Evolutionary conservation across 1,139 yeast species (phyloP).

Genomic region (Yamadazyma aaseri): DNA sequence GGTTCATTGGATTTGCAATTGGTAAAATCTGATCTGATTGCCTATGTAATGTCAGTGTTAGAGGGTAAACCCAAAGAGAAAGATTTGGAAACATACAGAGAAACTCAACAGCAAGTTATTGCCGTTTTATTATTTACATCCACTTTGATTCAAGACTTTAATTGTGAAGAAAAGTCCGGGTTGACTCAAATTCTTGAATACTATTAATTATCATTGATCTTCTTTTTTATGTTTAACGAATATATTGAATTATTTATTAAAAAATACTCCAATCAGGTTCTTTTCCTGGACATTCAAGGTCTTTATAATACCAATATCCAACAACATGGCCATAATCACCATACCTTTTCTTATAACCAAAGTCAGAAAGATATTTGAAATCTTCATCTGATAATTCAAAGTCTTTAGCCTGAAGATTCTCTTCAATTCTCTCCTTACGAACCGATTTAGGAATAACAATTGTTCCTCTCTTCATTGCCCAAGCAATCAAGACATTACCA

Average conservation of each 20-base stretch:
- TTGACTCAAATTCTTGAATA: too few species aligned
- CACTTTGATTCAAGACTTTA: too few species aligned
- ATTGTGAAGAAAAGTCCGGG: too few species aligned
- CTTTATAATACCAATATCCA: conserved; percentile 24
- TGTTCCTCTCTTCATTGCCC: conserved; percentile 13
- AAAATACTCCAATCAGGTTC: conserved; percentile 4
- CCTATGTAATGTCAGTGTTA: conserved; percentile 1
- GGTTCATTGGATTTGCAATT: conserved; percentile 5
- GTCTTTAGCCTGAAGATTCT: conserved; percentile 4
- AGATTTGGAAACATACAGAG: conserved; percentile 2
- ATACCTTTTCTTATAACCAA: conserved; percentile 20
- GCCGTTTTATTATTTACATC: too few species aligned
- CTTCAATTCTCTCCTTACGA: conserved; percentile 3
- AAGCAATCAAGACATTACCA: conserved; percentile 5
- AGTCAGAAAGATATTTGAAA: conserved; percentile 5
- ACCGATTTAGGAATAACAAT: conserved; percentile 12
- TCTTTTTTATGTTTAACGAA: too few species aligned
- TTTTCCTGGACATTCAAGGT: conserved; percentile 24
- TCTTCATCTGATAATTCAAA: conserved; percentile 2
- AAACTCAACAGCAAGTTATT: conserved; percentile 3
- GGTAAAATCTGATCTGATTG: conserved; percentile 4
- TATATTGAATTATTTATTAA: too few species aligned
- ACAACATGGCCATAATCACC: conserved; percentile 25
- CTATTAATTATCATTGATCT: too few species aligned
- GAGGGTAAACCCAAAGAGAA: neutral